Conservation (phyloP, 2,329 filamentous ascomycete species). For the Aspergillus pseudonomiae region DNA sequence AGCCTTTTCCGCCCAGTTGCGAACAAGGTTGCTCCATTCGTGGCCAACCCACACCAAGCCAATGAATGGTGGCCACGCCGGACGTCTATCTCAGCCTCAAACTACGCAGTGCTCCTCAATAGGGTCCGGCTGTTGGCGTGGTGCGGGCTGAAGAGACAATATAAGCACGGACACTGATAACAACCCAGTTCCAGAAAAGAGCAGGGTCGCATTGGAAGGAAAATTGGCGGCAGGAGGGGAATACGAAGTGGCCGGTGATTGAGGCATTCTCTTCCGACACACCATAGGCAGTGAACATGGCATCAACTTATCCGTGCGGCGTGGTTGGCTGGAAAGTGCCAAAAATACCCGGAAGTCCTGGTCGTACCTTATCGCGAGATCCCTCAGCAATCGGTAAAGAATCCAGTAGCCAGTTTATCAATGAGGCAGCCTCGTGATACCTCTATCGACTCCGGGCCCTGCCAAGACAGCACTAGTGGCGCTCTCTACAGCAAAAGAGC, state of each 20-base stretch:
- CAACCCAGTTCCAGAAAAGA: background rate
- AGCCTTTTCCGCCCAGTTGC: background rate
- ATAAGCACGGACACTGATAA: background rate
- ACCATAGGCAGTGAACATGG: background rate
- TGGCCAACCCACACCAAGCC: background rate
- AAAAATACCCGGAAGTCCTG: background rate
- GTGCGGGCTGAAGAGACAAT: background rate
- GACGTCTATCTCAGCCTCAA: background rate
- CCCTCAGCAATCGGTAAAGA: background rate
- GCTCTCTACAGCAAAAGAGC: background rate
- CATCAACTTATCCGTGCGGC: background rate
- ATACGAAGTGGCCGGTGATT: background rate
- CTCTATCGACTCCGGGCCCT: background rate
- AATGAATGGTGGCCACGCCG: background rate
- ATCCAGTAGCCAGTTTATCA: background rate
- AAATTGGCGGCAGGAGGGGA: background rate
- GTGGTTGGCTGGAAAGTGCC: background rate
- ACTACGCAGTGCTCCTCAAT: background rate
- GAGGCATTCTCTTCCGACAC: background rate
- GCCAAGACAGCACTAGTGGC: constrained; percentile 2
- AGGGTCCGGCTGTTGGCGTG: background rate
- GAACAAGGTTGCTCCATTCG: background rate
- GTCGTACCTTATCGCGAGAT: background rate
- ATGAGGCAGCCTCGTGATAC: no score
- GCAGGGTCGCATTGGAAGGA: background rate